Base-by-base conservation (phyloP, 495 filamentous ascomycete genomes). In the Penicillium verhagenii region DNA sequence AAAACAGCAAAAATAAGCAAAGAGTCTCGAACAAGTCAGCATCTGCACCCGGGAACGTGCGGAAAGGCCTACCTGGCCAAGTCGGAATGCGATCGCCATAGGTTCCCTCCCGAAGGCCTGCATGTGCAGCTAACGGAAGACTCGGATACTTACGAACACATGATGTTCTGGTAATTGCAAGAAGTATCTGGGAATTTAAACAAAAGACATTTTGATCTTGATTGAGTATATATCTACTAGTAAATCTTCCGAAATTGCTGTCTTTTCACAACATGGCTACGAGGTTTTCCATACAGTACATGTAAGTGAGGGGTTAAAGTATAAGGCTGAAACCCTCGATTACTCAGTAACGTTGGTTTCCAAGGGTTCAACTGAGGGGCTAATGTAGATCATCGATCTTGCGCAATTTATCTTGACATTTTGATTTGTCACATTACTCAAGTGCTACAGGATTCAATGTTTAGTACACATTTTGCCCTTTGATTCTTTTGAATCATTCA, bases 11-110 rank as follows among this genome's bases (percentile, higher is more conserved):
- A 28, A 45, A 55, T 53, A 31, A 29, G 13, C 4, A 38, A 33
- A n/a, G 43, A 38, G 24, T 52, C 49, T 53, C 42, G 58, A 61
- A 47, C 58, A 54, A 61, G 50, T 46, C 44, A 64, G 54, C 35
- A 39, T 18, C 21, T 49, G 46, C 40, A 47, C 11, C 65, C 65
- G 65, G 65, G 59, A 68, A 52, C 59, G 57, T 66, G 65, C 65
- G 62, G 62, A 63, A 61, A 60, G 55, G 52, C 52, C 31, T 29
- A 59, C n/a, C 25, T 48, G 42, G 60, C 54, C 54, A 52, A 52
- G 53, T 50, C 53, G 52, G 57, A 23, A 58, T 53, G 54, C 54
- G 42, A 63, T 66, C 42, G 55, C 35, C 51, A 54, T 52, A 46
- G 26, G 28, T 6, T 23, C 39, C 33, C 23, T 10, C 6, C 10